Percentiles rank a stretch among this genome's conserved stretches.
Evolutionary conservation across 2,329 filamentous ascomycete species (phyloP).

Genomic region (Diplodia mutila): DNA sequence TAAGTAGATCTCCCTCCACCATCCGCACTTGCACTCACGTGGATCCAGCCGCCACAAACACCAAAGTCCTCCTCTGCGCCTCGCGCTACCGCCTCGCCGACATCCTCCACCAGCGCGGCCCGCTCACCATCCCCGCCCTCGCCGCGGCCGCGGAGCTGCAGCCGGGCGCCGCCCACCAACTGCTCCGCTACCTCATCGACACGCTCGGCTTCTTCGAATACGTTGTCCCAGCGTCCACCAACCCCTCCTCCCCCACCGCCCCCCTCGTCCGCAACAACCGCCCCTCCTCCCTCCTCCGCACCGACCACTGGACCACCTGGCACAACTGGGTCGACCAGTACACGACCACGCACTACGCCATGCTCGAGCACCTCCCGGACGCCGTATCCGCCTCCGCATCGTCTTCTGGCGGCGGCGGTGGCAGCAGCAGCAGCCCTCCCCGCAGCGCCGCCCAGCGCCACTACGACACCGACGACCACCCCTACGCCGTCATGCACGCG

Average conservation of each 20-base stretch:
- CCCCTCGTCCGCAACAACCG: not conserved
- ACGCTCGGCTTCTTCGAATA: constrained; percentile 5
- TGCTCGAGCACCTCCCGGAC: not conserved
- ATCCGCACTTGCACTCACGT: not conserved
- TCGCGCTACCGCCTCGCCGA: not conserved
- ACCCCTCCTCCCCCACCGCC: not conserved
- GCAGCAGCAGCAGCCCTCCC: too few relatives aligned
- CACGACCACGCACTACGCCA: not conserved
- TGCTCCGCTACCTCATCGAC: constrained; percentile 7
- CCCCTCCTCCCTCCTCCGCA: not conserved
- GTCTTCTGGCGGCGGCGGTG: too few relatives aligned
- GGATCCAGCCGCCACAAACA: not conserved
- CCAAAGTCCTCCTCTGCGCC: constrained; percentile 14
- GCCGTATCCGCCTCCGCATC: too few relatives aligned
- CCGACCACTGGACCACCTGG: constrained; percentile 6
- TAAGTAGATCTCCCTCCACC: not conserved
- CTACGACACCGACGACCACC: not conserved
- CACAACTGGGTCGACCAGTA: constrained; percentile 12
- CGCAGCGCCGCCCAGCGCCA: not conserved
- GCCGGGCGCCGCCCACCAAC: not conserved
- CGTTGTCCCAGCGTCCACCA: not conserved
- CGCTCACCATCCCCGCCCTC: not conserved
- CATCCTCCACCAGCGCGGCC: not conserved
- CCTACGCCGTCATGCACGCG: not conserved
- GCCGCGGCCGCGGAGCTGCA: not conserved